Percentiles rank a stretch among this genome's conserved stretches.
Evolutionary conservation across 371 early-diverging fungal genomes (phyloP).

Genomic region (Mucor irregularis): DNA sequence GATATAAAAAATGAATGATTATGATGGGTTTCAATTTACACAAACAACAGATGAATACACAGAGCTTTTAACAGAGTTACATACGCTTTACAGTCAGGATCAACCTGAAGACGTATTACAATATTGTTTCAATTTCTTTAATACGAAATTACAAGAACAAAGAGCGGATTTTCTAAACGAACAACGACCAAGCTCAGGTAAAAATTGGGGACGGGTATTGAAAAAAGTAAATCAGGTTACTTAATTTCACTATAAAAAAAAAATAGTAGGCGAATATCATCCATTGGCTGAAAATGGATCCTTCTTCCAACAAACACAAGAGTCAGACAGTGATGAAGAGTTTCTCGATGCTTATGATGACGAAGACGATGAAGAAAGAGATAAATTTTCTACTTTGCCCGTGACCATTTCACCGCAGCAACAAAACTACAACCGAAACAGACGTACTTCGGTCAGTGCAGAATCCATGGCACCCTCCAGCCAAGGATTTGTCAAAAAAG

Average conservation of each 20-base stretch:
- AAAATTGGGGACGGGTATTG: background rate
- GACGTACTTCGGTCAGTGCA: slow-evolving; percentile 93
- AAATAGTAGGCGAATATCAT: slow-evolving; percentile 22
- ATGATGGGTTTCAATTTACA: slow-evolving; percentile 15
- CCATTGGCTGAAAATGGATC: slow-evolving; percentile 23
- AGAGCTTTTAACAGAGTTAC: slow-evolving; percentile 30
- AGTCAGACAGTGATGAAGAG: background rate
- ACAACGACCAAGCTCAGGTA: slow-evolving; percentile 9
- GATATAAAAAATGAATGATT: slow-evolving; percentile 7
- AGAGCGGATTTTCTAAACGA: slow-evolving; percentile 31
- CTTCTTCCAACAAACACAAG: background rate
- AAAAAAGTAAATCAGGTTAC: background rate
- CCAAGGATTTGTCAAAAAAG: slow-evolving; percentile 72
- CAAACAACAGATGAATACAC: slow-evolving; percentile 29
- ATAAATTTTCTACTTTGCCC: slow-evolving; percentile 51
- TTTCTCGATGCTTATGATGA: slow-evolving; percentile 45
- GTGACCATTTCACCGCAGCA: slow-evolving; percentile 29
- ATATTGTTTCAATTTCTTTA: slow-evolving; percentile 87
- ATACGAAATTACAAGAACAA: slow-evolving; percentile 66
- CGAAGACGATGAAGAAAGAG: slow-evolving; percentile 21
- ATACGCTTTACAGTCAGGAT: slow-evolving; percentile 23
- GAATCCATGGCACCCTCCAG: slow-evolving; percentile 93
- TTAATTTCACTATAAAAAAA: background rate
- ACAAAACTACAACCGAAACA: slow-evolving; percentile 59
- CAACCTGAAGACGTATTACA: slow-evolving; percentile 77